Conservation (phyloP, 371 early-diverging fungal species). For the Haplosporangium sp. region DNA sequence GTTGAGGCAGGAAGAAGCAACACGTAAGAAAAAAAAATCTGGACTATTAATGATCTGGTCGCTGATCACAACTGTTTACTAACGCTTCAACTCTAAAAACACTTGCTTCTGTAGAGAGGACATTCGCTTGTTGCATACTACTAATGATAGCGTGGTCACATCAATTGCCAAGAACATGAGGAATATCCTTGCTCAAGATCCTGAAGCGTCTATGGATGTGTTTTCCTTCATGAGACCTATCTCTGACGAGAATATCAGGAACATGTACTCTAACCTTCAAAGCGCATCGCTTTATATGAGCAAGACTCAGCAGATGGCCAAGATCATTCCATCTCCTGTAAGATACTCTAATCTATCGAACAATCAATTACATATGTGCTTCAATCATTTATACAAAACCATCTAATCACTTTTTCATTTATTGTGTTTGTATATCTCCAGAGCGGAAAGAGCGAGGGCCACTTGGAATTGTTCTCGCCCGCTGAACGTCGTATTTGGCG, state of each 20-base stretch:
- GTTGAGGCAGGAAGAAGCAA: slow-evolving; percentile 32
- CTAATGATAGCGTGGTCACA: slow-evolving; percentile 50
- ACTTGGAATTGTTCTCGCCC: slow-evolving; percentile 73
- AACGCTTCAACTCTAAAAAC: too few relatives aligned
- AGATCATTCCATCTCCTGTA: slow-evolving; percentile 63
- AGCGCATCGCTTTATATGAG: slow-evolving; percentile 62
- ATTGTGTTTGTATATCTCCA: slow-evolving; percentile 21
- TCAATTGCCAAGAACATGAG: slow-evolving; percentile 48
- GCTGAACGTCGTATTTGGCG: slow-evolving; percentile 67
- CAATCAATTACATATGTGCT: too few relatives aligned
- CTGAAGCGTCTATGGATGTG: slow-evolving; percentile 54
- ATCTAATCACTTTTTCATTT: background rate
- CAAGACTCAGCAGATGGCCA: slow-evolving; percentile 68
- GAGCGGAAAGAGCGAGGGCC: slow-evolving; percentile 74
- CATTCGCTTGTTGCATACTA: slow-evolving; percentile 52
- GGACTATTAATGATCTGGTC: too few relatives aligned
- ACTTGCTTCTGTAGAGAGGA: slow-evolving; percentile 12
- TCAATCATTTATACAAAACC: too few relatives aligned
- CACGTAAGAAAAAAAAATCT: slow-evolving; percentile 17
- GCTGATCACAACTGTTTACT: too few relatives aligned
- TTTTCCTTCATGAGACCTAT: slow-evolving; percentile 58
- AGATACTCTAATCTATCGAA: background rate
- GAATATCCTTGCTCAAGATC: slow-evolving; percentile 27
- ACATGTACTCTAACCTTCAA: slow-evolving; percentile 63
- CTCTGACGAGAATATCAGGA: slow-evolving; percentile 48